Percentiles rank a stretch among this genome's conserved stretches.
phyloP scores from a whole-genome alignment of 176 grass and related monocot genomes.

The Carex pumila region DNA sequence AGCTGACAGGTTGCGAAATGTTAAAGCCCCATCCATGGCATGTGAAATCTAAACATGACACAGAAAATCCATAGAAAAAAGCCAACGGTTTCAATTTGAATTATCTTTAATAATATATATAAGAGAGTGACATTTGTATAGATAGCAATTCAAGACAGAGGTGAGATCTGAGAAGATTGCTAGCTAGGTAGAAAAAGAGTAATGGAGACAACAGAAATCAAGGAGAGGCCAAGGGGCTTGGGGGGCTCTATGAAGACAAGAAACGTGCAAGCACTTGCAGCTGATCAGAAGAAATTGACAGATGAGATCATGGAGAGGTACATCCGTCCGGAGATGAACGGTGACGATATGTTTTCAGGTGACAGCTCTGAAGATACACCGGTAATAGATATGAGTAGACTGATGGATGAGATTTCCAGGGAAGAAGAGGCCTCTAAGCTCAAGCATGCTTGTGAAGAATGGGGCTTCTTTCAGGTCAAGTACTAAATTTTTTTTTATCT shows the following conservation, averaged over 20 bases:
- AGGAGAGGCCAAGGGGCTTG: background rate
- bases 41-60: background rate
- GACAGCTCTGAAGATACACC: conserved; percentile 20
- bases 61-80: background rate
- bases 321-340: conserved; percentile 20
- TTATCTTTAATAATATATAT: background rate
- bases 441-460: conserved; percentile 36
- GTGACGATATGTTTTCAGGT: background rate
- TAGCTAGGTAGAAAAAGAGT: background rate
- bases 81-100: background rate
- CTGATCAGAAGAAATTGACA: background rate
- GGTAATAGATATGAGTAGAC: conserved; percentile 23
- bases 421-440: conserved; percentile 25
- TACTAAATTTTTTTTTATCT: background rate
- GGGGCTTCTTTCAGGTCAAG: conserved; percentile 53
- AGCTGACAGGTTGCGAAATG: no score
- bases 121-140: background rate
- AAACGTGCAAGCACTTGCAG: conserved; percentile 42
- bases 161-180: background rate
- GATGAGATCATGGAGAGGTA: conserved; percentile 18
- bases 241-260: conserved; percentile 7
- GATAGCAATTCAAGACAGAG: background rate
- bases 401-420: background rate
- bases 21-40: background rate
- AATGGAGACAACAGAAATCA: background rate